Evolutionary conservation across 129 eudicot species (phyloP).

Genomic region (Centella asiatica): DNA sequence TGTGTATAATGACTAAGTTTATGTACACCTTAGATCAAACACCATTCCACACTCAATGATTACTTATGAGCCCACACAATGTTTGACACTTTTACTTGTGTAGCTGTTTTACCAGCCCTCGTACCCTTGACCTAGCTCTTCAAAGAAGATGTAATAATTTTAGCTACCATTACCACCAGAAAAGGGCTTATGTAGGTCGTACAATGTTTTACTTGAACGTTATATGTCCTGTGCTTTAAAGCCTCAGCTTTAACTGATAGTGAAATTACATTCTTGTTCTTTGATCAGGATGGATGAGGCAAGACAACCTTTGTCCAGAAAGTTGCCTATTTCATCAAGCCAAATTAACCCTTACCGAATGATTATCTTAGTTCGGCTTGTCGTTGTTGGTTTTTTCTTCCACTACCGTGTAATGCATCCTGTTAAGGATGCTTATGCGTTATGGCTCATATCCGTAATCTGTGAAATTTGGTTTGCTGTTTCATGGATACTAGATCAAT

Average conservation of each 20-base stretch:
- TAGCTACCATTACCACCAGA: too few relatives aligned
- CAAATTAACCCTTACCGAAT: conserved; percentile 53
- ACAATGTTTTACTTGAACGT: background rate
- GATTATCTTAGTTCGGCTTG: conserved; percentile 45
- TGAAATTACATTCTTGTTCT: background rate
- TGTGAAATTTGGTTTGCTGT: conserved; percentile 64
- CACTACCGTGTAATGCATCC: conserved; percentile 59
- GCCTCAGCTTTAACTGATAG: background rate
- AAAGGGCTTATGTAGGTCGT: too few relatives aligned
- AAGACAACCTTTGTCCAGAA: conserved; percentile 54
- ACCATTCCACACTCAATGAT: too few relatives aligned
- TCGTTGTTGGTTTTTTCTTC: conserved; percentile 47
- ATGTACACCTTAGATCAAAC: too few relatives aligned
- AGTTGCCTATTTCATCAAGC: conserved; percentile 49
- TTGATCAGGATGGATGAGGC: conserved; percentile 47
- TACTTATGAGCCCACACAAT: too few relatives aligned
- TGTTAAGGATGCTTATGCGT: conserved; percentile 50
- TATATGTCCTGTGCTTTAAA: background rate
- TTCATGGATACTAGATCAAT: conserved; percentile 67
- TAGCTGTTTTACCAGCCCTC: too few relatives aligned
- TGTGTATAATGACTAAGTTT: too few relatives aligned
- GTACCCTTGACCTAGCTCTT: too few relatives aligned
- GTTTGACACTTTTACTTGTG: too few relatives aligned
- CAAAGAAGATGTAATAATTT: too few relatives aligned
- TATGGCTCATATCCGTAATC: conserved; percentile 53